Percentiles rank a stretch among this genome's conserved stretches.
phyloP scores from a whole-genome alignment of 805 yeast species.

The Myxozyma geophila region DNA sequence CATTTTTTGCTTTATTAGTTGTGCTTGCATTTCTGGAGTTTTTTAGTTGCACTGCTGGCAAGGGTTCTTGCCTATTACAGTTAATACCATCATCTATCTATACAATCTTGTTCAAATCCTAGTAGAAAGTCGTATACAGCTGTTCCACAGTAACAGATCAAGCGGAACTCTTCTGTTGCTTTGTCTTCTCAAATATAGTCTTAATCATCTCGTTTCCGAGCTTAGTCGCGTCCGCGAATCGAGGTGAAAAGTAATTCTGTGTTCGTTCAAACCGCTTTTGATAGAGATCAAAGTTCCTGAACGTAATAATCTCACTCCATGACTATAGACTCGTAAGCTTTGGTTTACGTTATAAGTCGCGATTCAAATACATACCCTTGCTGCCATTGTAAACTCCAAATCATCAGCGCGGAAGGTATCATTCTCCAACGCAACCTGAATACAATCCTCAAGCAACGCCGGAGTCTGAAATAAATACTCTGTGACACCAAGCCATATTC shows the following conservation, averaged over 20 bases:
- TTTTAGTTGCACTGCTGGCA: neutral
- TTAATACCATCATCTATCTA: too few relatives aligned
- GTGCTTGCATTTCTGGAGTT: neutral
- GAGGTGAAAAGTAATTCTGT: conserved; percentile 81
- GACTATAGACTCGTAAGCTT: conserved; percentile 3
- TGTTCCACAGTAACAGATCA: neutral
- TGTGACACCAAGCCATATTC: conserved; percentile 91
- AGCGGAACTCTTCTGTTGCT: conserved; percentile 10
- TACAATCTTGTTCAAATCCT: neutral
- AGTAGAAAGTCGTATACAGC: neutral
- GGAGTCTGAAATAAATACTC: conserved; percentile 89
- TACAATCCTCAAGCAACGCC: conserved; percentile 76
- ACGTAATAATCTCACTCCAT: conserved; percentile 85
- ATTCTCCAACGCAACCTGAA: conserved; percentile 70
- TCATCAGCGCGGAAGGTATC: conserved; percentile 83
- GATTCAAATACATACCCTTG: conserved; percentile 51
- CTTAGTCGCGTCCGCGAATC: conserved; percentile 83
- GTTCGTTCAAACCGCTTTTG: conserved; percentile 73
- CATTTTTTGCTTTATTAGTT: conserved; percentile 17
- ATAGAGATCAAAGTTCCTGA: conserved; percentile 76
- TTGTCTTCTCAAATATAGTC: conserved; percentile 59
- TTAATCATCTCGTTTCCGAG: conserved; percentile 94
- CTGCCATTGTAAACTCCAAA: conserved; percentile 88
- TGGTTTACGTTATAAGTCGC: neutral
- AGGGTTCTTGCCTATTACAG: too few relatives aligned